phyloP scores from a whole-genome alignment of 768 basidiomycete genomes.

The Suillus sp. region DNA sequence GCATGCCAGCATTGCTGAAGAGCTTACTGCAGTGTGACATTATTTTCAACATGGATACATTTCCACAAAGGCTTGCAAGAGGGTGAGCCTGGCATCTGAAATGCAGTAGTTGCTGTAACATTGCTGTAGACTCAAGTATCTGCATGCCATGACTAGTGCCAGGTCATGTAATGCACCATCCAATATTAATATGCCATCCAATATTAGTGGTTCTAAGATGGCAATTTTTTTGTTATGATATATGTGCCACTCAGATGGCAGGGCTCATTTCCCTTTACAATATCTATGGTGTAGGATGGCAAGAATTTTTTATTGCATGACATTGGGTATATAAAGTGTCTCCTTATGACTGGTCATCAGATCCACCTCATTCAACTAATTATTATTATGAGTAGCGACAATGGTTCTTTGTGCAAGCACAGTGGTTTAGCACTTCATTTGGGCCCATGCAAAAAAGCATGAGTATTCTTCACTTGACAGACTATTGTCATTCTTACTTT shows the following conservation, averaged over 20 bases:
- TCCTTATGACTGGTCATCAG: no score
- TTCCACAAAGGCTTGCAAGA: not conserved
- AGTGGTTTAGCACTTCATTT: not conserved
- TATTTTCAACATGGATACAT: not conserved
- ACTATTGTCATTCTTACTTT: not conserved
- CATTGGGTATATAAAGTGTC: not conserved
- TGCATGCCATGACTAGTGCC: no score
- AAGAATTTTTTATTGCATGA: not conserved
- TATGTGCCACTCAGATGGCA: no score
- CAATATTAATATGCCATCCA: no score
- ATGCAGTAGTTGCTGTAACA: not conserved
- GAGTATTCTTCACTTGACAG: no score
- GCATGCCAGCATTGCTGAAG: not conserved
- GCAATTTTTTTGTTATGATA: no score
- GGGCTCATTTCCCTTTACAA: no score
- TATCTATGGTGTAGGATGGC: no score
- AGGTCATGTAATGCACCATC: no score
- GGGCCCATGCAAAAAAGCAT: not conserved
- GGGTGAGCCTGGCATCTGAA: not conserved
- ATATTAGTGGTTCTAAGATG: no score
- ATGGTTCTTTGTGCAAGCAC: not conserved
- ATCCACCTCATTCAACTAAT: not conserved
- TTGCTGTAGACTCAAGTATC: no score
- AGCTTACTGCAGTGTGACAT: not conserved
- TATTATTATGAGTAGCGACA: not conserved